Percentiles rank a stretch among this genome's conserved stretches.
Evolutionary conservation across 495 filamentous ascomycete species (phyloP).

Genomic region (Lasiosphaeriaceae sp.): DNA sequence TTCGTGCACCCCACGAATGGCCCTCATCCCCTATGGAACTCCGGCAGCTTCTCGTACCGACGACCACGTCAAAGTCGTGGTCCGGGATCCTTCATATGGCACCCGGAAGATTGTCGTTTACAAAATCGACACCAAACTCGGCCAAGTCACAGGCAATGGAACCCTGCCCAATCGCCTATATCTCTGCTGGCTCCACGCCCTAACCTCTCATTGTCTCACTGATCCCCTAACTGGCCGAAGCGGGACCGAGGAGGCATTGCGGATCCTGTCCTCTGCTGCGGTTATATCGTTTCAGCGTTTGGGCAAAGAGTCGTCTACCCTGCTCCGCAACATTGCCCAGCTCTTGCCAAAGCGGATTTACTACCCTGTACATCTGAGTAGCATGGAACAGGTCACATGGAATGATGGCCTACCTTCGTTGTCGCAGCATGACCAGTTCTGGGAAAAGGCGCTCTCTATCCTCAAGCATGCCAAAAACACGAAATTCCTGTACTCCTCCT

Average conservation of each 20-base stretch:
- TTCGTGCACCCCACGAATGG: no score
- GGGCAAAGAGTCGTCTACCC: no score
- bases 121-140: slow-evolving; percentile 43
- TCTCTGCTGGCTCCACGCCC: slow-evolving; percentile 56
- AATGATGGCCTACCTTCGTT: background rate
- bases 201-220: slow-evolving; percentile 55
- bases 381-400: slow-evolving; percentile 1
- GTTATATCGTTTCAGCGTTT: no score
- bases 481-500: no score
- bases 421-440: slow-evolving; percentile 5
- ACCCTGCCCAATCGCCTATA: slow-evolving; percentile 52
- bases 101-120: no score
- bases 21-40: no score
- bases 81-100: slow-evolving; percentile 36
- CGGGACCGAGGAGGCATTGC: slow-evolving; percentile 60
- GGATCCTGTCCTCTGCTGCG: slow-evolving; percentile 45
- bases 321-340: slow-evolving; percentile 18
- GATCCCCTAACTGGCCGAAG: slow-evolving; percentile 56
- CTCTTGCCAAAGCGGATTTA: background rate
- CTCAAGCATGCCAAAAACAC: background rate
- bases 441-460: background rate
- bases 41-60: background rate
- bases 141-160: slow-evolving; percentile 47
- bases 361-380: background rate
- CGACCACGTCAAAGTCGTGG: slow-evolving; percentile 17